Conservation (phyloP, 495 filamentous ascomycete species). For the Aspergillus conjunctus region DNA sequence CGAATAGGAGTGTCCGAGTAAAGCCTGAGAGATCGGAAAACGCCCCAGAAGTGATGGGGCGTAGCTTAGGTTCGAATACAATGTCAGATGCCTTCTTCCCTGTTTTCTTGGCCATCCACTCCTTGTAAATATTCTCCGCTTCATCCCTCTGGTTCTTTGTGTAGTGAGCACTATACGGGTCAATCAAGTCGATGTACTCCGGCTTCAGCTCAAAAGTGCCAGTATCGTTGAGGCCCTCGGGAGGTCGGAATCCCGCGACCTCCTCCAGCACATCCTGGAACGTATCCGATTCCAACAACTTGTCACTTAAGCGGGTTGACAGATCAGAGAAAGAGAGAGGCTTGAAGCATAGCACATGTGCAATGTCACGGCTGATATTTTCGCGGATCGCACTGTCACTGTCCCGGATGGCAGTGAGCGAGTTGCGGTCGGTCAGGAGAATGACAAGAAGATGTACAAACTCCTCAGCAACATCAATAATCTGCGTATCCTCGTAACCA, state of each 20-base stretch:
- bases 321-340: constrained; percentile 93
- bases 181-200: constrained; percentile 79
- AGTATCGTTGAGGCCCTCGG: constrained; percentile 87
- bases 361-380: constrained; percentile 83
- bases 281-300: constrained; percentile 66
- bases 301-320: constrained; percentile 64
- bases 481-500: constrained; percentile 79
- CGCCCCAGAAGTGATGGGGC: constrained; percentile 71
- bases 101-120: constrained; percentile 83
- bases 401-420: constrained; percentile 70
- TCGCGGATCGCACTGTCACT: constrained; percentile 64
- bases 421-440: constrained; percentile 82
- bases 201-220: constrained; percentile 92
- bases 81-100: constrained; percentile 79
- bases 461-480: constrained; percentile 91
- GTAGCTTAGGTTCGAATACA: constrained; percentile 89
- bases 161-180: constrained; percentile 94
- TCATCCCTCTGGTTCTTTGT: constrained; percentile 97
- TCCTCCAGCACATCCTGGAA: constrained; percentile 86
- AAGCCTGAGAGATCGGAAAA: constrained; percentile 77
- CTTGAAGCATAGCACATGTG: constrained; percentile 93
- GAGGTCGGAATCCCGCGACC: constrained; percentile 84
- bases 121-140: constrained; percentile 82
- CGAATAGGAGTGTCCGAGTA: constrained; percentile 80
- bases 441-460: constrained; percentile 93